Conservation (phyloP, 805 yeast genomes). For the Yarrowia keelungensis region DNA sequence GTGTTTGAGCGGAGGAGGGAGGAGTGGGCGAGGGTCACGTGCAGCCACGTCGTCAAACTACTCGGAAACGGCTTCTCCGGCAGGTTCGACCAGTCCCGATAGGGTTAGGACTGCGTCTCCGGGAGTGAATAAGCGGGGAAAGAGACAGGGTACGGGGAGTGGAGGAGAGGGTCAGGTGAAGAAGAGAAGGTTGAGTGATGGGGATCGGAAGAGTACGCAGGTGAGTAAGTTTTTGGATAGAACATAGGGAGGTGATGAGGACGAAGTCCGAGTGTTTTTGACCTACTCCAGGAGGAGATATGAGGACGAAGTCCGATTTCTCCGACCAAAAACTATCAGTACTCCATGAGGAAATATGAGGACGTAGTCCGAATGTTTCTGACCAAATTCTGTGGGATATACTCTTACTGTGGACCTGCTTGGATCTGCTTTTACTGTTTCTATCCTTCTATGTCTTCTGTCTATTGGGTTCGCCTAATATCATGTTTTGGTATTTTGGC, state of each 20-base stretch:
- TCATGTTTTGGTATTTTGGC: no score
- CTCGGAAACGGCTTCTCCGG: constrained; percentile 34
- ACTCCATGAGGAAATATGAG: not conserved
- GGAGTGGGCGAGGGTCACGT: constrained; percentile 27
- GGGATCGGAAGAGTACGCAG: constrained; percentile 25
- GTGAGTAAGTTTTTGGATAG: constrained; percentile 34
- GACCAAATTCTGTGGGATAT: no score
- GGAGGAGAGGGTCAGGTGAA: constrained; percentile 18
- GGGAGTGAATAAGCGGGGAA: constrained; percentile 9
- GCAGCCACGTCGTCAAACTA: constrained; percentile 24
- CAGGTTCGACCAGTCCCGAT: constrained; percentile 13
- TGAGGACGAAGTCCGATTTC: not conserved
- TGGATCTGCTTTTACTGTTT: no score
- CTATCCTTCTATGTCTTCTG: no score
- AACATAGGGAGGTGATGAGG: constrained; percentile 8
- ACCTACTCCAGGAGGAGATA: not conserved
- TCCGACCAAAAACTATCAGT: not conserved
- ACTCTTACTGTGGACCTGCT: no score
- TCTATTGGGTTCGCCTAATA: no score
- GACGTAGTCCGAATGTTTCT: no score
- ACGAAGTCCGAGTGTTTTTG: constrained; percentile 10
- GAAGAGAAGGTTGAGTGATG: constrained; percentile 24
- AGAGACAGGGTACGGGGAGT: constrained; percentile 1
- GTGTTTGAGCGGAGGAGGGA: constrained; percentile 74
- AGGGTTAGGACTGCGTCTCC: constrained; percentile 25